Base-by-base conservation (phyloP, 768 basidiomycete genomes). In the Crepidotus variabilis region DNA sequence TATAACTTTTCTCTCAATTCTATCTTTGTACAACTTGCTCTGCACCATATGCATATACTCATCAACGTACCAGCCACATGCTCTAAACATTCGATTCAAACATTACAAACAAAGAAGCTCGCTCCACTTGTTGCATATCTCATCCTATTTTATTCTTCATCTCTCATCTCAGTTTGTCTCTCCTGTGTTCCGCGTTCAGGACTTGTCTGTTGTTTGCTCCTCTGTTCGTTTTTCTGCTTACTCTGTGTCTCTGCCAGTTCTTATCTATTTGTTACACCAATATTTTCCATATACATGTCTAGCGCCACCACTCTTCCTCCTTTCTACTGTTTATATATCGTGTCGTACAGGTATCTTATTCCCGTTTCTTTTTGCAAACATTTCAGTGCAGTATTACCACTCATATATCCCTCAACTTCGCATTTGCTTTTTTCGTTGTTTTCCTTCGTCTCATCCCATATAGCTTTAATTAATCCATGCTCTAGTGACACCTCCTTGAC, bases 21-120 rank as follows among this genome's bases (percentile, higher is more conserved):
- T 43, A 43, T 43, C 54, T 45, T 45, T 57, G 52, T 32, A 39
- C 53, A 43, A 14, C 13, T 43, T 20, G 39, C 39, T 43, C 39
- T 43, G 39, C 39, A 43, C 39, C 56, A 49, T 50, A 52, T 57
- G 57, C 35, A 57, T 60, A 35, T 60, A 57, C 53, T 54, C 46
- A 47, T 45, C 50, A 18, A 50, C 47, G 32, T 36, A 36, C 57
- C 39, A 48, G 22, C 46, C 20, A 35, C 43, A 59, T 55, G 50
- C 14, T 11, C 3, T 28, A 20, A 14, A 16, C 39, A 43, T 43
- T 20, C 39, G 13, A 11, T 28, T 8, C 28, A 28, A 28, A 28
- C 28, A 28, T 28, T 28, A 28, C 28, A 43, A 43, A 43, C 39
- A 14, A 43, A 43, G 39, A 43, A 43, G 18, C 39, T 43, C 39